Conservation (phyloP, 345 rosid genomes). For the Eutrema yunnanense region DNA sequence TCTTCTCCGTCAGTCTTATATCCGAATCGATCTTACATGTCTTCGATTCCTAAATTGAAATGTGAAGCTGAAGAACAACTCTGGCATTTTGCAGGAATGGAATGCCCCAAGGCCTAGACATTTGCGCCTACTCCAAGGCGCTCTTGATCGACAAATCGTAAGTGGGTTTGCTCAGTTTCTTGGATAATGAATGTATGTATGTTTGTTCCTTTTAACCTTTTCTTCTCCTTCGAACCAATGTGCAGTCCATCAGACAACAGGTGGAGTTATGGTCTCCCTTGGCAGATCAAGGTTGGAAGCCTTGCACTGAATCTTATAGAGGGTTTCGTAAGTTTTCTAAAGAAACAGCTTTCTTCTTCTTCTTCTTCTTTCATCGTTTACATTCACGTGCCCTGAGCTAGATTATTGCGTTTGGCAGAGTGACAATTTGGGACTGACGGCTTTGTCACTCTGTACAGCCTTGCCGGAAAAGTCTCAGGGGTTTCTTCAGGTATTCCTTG, state of each 20-base stretch:
- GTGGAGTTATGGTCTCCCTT: conserved; percentile 85
- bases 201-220: neutral
- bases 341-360: neutral
- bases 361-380: neutral
- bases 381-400: neutral
- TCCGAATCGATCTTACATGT: neutral
- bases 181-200: neutral
- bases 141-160: conserved; percentile 56
- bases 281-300: conserved; percentile 75
- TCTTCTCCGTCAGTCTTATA: conserved; percentile 59
- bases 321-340: conserved; percentile 40
- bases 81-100: conserved; percentile 67
- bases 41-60: neutral
- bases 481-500: conserved; percentile 86
- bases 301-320: conserved; percentile 41
- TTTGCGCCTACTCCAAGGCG: conserved; percentile 51
- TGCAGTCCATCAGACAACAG: conserved; percentile 55
- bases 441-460: conserved; percentile 36
- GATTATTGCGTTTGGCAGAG: neutral
- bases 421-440: neutral
- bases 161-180: conserved; percentile 28
- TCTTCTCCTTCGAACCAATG: neutral
- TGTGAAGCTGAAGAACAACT: neutral
- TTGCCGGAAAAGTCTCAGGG: conserved; percentile 52
- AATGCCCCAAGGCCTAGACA: conserved; percentile 86